Base-by-base conservation (phyloP, 345 rosid species). In the Eucalyptus curtisii region DNA sequence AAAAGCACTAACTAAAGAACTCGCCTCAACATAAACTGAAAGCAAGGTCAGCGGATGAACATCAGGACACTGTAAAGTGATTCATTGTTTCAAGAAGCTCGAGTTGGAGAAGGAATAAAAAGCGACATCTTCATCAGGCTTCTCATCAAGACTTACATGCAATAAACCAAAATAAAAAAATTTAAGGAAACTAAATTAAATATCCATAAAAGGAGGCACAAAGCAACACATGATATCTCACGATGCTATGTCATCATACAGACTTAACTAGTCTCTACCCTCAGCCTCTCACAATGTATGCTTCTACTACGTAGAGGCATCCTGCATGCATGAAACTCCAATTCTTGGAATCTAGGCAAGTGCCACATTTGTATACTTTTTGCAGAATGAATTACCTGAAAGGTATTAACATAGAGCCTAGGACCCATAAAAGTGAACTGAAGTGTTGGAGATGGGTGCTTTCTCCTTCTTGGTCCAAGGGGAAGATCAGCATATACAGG, bases 401-500 rank as follows among this genome's bases (percentile, higher is more conserved):
- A 57, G 25, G 97, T 98, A 91, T 94, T 97, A 87, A 97, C 97
- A 68, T 94, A 96, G 88, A 98, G 98, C 91, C 93, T 98, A 31
- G 99, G 99, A 87, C 99, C 99, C 97, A 97, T 92, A 66, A 97
- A 89, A 92, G 94, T 91, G 91, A 98, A 97, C 90, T 95, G 95
- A 91, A 98, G 98, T 37, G 95, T 93, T 1, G 99, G 98, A 61
- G 97, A 91, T 64, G 93, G 90, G 86, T 94, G 96, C 88, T 93
- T 98, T 87, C 93, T 91, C 90, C 92, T 93, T 92, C 93, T 94
- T 68, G 93, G 97, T 71, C 96, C 93, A 68, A 98, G 98, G 89
- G 99, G 98, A 82, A 97, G 97, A 89, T 98, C 98, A 48, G 97
- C 92, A n/a, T 96, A 98, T 37, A 95, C 93, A 1, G 99, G 99